phyloP scores from a whole-genome alignment of 805 yeast genomes.

The Saccharomycopsis sp. region DNA sequence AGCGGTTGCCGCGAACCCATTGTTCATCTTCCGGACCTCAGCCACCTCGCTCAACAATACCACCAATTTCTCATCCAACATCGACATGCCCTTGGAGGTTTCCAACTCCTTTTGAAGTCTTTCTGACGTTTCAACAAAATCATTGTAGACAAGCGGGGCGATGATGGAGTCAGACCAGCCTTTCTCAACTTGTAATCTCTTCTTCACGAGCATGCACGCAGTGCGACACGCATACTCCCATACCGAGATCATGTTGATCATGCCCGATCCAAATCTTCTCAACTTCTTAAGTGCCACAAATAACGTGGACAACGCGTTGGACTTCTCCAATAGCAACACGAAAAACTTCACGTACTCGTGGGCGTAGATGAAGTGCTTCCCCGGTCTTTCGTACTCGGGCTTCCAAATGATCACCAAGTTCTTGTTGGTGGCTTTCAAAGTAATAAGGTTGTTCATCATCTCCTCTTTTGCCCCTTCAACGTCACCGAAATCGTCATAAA shows the following conservation, averaged over 20 bases:
- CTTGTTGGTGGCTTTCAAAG: conserved; percentile 58
- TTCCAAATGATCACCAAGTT: conserved; percentile 84
- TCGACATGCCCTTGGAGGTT: conserved; percentile 27
- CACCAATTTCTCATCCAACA: conserved; percentile 32
- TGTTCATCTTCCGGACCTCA: conserved; percentile 63
- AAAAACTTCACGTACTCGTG: conserved; percentile 58
- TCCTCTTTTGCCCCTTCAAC: conserved; percentile 49
- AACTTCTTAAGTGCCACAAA: conserved; percentile 58
- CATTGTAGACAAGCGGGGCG: conserved; percentile 34
- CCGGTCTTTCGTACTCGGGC: conserved; percentile 85
- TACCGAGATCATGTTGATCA: conserved; percentile 52
- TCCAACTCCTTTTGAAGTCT: conserved; percentile 23
- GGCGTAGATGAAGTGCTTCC: conserved; percentile 80
- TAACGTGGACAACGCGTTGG: conserved; percentile 51
- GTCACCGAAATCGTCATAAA: conserved; percentile 45
- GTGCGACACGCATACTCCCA: conserved; percentile 58
- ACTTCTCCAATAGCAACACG: conserved; percentile 43
- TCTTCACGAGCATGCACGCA: conserved; percentile 44
- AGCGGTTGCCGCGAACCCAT: conserved; percentile 75
- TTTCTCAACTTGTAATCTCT: conserved; percentile 34
- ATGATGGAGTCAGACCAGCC: conserved; percentile 46
- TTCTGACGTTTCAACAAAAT: conserved; percentile 35
- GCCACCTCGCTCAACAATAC: conserved; percentile 41
- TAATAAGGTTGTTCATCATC: conserved; percentile 47
- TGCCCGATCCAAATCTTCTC: conserved; percentile 69